A percentile compares a stretch with the other conserved stretches of the same genome.
Conservation (phyloP, 805 yeast species). For the Ogataea parapolymorpha region DNA sequence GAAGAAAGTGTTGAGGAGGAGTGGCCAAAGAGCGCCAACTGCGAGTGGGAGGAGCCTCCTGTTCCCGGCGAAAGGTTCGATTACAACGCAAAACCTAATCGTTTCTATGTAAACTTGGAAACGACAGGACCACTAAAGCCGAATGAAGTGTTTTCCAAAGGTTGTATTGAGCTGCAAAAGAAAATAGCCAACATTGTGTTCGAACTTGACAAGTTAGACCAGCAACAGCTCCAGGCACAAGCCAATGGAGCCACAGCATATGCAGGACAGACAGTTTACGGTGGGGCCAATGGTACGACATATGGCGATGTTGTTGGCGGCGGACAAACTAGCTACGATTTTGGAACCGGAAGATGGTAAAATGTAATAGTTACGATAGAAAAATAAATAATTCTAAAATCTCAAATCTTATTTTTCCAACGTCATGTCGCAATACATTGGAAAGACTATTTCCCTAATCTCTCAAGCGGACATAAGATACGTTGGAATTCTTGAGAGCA, state of each 20-base stretch:
- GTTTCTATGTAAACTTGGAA: constrained; percentile 86
- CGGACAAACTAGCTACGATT: constrained; percentile 28
- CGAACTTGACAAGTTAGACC: constrained; percentile 51
- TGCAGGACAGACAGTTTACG: constrained; percentile 31
- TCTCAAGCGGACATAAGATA: constrained; percentile 81
- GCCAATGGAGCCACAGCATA: constrained; percentile 28
- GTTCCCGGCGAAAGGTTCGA: constrained; percentile 84
- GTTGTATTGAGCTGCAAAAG: constrained; percentile 80
- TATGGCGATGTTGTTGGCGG: constrained; percentile 18
- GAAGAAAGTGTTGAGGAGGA: constrained; percentile 84
- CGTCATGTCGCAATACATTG: constrained; percentile 86
- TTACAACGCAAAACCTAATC: constrained; percentile 74
- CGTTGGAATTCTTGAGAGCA: constrained; percentile 82
- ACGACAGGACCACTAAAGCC: constrained; percentile 88
- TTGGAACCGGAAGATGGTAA: constrained; percentile 35
- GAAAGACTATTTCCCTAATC: constrained; percentile 79
- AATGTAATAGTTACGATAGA: constrained; percentile 9
- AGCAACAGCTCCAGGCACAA: constrained; percentile 35
- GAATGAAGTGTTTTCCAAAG: constrained; percentile 81
- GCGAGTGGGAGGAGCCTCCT: constrained; percentile 96
- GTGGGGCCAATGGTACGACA: constrained; percentile 17
- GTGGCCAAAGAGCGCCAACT: constrained; percentile 89
- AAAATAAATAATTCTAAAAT: background rate
- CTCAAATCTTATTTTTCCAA: background rate
- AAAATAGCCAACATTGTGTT: constrained; percentile 85